A percentile compares a stretch with the other conserved stretches of the same genome.
Conservation (phyloP, 805 yeast genomes). For the Candida taoyuanica region DNA sequence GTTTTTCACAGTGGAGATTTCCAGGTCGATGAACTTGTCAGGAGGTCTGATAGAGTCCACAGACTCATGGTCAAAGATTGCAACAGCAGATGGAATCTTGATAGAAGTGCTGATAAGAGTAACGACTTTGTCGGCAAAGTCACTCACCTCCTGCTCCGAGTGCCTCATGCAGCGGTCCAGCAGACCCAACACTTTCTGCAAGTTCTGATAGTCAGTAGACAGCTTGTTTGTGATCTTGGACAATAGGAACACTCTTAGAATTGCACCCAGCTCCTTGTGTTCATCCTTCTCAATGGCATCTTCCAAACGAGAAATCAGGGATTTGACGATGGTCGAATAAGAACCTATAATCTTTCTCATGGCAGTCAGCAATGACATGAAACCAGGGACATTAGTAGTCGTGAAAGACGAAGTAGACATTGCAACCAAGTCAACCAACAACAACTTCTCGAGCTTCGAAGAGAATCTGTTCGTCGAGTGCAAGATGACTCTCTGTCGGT, state of each 20-base stretch:
- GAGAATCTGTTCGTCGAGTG: constrained; percentile 72
- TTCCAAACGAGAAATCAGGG: constrained; percentile 45
- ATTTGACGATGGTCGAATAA: constrained; percentile 48
- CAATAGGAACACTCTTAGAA: constrained; percentile 52
- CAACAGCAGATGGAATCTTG: constrained; percentile 48
- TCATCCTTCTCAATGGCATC: constrained; percentile 46
- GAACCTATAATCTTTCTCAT: constrained; percentile 69
- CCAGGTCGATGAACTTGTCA: constrained; percentile 50
- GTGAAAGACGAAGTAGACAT: constrained; percentile 67
- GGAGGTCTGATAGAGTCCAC: constrained; percentile 53
- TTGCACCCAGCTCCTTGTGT: constrained; percentile 56
- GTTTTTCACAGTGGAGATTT: constrained; percentile 51
- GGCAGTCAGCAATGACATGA: constrained; percentile 58
- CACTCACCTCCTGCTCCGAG: constrained; percentile 52
- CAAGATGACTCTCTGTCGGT: constrained; percentile 65
- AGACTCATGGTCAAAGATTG: constrained; percentile 43
- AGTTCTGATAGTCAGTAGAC: constrained; percentile 50
- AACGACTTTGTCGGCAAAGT: constrained; percentile 49
- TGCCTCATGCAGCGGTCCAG: constrained; percentile 51
- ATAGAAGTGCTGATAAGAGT: constrained; percentile 36
- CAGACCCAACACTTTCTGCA: constrained; percentile 43
- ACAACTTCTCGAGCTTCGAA: constrained; percentile 53
- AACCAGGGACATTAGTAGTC: constrained; percentile 67
- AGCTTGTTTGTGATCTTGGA: constrained; percentile 55
- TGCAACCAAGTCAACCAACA: constrained; percentile 61